phyloP scores from a whole-genome alignment of 345 rosid species.

The Linum trigynum region DNA sequence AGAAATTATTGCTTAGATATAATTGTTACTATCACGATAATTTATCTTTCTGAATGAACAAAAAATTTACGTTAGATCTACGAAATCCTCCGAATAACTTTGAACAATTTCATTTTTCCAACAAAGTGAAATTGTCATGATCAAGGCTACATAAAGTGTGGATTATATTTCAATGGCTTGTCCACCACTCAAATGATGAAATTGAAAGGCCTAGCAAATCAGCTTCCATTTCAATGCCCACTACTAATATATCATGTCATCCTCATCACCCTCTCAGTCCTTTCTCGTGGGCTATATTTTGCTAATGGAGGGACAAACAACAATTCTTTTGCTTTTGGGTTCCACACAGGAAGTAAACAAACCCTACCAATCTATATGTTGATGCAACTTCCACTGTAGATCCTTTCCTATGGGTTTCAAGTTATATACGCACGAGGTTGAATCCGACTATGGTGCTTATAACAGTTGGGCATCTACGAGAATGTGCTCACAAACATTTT shows the following conservation, averaged over 20 bases:
- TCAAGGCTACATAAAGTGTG: neutral
- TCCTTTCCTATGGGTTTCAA: neutral
- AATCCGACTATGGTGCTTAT: no score
- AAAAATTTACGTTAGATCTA: no score
- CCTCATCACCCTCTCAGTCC: neutral
- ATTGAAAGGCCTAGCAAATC: conserved; percentile 16
- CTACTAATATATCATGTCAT: neutral
- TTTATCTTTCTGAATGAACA: no score
- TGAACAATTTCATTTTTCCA: no score
- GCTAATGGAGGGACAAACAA: conserved; percentile 3
- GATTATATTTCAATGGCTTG: neutral
- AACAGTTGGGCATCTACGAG: no score
- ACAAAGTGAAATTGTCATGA: no score
- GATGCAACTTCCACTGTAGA: conserved; percentile 2
- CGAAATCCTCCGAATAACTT: no score
- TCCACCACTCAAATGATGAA: neutral
- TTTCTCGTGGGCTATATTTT: conserved; percentile 3
- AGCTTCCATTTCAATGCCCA: conserved; percentile 20
- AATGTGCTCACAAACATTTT: no score
- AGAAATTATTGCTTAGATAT: no score
- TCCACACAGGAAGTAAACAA: conserved; percentile 15
- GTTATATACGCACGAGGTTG: neutral
- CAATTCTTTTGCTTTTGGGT: conserved; percentile 9
- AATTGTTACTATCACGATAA: no score
- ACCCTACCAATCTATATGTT: neutral